phyloP scores from a whole-genome alignment of 176 grass and related monocot species.

The Thinopyrum elongatum region DNA sequence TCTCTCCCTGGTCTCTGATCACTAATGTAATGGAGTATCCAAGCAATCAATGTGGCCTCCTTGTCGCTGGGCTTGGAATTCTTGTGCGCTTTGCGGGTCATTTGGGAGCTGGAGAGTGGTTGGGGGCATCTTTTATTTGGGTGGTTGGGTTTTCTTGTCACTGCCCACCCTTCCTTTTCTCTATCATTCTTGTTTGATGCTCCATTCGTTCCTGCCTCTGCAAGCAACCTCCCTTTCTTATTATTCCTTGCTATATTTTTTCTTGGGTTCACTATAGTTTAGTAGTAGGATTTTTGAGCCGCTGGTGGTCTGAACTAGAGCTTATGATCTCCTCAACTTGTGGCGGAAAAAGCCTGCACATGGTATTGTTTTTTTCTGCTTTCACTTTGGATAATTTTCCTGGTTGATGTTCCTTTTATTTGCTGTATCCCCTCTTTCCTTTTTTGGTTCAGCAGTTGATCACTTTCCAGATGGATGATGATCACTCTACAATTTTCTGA shows the following conservation, averaged over 20 bases:
- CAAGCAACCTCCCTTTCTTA: conserved; percentile 33
- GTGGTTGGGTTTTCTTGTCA: conserved; percentile 56
- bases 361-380: conserved; percentile 6
- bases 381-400: not conserved
- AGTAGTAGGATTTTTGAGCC: not conserved
- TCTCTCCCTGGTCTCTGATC: conserved; percentile 10
- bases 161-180: conserved; percentile 16
- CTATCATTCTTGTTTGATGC: conserved; percentile 32
- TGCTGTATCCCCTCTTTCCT: not conserved
- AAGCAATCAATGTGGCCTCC: conserved; percentile 32
- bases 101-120: conserved; percentile 33
- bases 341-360: not conserved
- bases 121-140: conserved; percentile 43
- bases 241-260: not conserved
- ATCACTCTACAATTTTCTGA: not conserved
- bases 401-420: not conserved
- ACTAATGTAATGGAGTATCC: not conserved
- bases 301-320: not conserved
- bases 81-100: conserved; percentile 27
- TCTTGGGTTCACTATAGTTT: not conserved
- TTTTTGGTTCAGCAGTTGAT: conserved; percentile 2
- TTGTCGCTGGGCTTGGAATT: conserved; percentile 29
- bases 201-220: conserved; percentile 29
- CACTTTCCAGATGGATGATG: not conserved
- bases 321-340: not conserved